Base-by-base conservation (phyloP, 768 basidiomycete genomes). In the Myochromella boudieri region DNA sequence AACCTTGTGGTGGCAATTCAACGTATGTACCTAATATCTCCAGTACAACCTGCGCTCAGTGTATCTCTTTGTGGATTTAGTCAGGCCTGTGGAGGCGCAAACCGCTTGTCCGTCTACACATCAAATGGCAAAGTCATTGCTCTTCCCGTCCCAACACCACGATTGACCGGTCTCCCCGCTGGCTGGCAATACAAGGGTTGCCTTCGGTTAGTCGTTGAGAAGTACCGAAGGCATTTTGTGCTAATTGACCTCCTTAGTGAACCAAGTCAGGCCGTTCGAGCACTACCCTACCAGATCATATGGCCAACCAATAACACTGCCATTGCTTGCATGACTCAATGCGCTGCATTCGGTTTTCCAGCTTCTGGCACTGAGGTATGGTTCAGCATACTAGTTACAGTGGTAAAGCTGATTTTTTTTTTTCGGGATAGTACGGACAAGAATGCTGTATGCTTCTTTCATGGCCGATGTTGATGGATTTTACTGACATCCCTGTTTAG, bases 381-480 rank as follows among this genome's bases (percentile, higher is more conserved):
- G 44, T 26, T 36, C n/a, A 40, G 20, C 41, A 12, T 49, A 17
- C 5, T 20, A 14, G 29, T 37, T 47, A 9, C 4, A 32, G 22
- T 24, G 46, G 12, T 32, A 47, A 53, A 25, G 33, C 25, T 46
- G 12, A 39, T 4, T 27, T 38, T 24, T 49, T 47, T 12, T 43
- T 17, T 17, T 29, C 14, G 14, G 6, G 33, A 6, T 56, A 84
- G 67, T 87, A 72, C 42, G 84, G 78, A 11, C 59, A 82, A 51
- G 84, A 89, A 57, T 91, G 88, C 69, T 90, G 86, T 87, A 56
- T 58, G 85, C n/a, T n/a, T n/a, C n/a, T n/a, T 74, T 2, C 37
- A 15, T 11, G 21, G 14, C 6, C 34, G n/a, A 38, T 46, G 18
- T 20, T 15, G 44, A 24, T 24, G 24, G 25, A 15, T 31, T 22